Percentiles rank a stretch among this genome's conserved stretches.
Evolutionary conservation across 805 yeast species (phyloP).

Genomic region (Starmerella stellata): DNA sequence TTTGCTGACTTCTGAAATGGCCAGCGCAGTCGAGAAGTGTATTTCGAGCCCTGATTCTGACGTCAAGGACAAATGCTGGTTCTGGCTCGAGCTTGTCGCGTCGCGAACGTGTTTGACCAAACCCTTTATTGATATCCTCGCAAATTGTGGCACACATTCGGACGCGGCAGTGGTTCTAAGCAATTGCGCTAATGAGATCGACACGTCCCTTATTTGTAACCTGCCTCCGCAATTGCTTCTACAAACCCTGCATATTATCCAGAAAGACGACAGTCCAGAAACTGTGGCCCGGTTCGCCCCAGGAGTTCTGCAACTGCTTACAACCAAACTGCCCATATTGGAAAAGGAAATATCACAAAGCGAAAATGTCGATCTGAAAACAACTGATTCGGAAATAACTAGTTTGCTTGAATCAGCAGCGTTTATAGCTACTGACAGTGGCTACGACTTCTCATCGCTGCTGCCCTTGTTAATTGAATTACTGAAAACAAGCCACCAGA

Average conservation of each 20-base stretch:
- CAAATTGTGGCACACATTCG: neutral
- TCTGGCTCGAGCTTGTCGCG: neutral
- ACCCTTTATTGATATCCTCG: neutral
- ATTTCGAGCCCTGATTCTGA: neutral
- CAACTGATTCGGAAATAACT: neutral
- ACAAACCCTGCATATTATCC: neutral
- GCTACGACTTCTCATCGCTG: neutral
- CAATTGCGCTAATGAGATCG: neutral
- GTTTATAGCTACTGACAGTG: neutral
- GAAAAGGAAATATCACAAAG: neutral
- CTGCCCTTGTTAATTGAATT: neutral
- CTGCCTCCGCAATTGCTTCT: neutral
- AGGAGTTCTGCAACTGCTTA: neutral
- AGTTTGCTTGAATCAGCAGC: neutral
- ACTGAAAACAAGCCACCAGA: neutral
- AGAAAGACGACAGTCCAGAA: neutral
- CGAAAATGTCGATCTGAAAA: neutral
- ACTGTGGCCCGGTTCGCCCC: neutral
- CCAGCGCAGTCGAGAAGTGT: neutral
- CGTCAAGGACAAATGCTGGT: neutral
- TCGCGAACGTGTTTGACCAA: neutral
- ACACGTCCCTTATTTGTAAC: neutral
- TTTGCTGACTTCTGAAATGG: neutral
- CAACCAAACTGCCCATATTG: neutral
- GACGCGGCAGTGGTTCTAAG: neutral